A percentile compares a stretch with the other conserved stretches of the same genome.
phyloP scores from a whole-genome alignment of 2,329 filamentous ascomycete genomes.

The Pyricularia sp. region DNA sequence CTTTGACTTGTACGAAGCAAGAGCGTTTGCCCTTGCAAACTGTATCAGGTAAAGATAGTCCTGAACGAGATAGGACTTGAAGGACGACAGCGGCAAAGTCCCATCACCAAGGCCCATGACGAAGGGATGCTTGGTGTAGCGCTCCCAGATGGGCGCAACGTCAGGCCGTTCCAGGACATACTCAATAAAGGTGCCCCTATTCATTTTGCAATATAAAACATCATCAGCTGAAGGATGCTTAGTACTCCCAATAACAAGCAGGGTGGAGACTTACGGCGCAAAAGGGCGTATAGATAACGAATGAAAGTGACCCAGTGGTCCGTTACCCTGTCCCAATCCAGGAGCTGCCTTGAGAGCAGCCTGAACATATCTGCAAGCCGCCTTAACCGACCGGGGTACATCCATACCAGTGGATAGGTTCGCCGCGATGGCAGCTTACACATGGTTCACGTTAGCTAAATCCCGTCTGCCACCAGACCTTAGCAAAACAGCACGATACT shows the following conservation, averaged over 20 bases:
- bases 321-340: conserved; percentile 55
- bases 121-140: conserved; percentile 75
- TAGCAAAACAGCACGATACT: too few relatives aligned
- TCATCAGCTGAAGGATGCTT: background rate
- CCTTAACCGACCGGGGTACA: conserved; percentile 50
- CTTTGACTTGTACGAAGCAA: conserved; percentile 78
- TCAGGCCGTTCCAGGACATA: conserved; percentile 70
- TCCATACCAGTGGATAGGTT: conserved; percentile 53
- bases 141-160: conserved; percentile 64
- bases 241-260: background rate
- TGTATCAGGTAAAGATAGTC: conserved; percentile 90
- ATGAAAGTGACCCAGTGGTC: conserved; percentile 73
- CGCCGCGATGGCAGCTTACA: conserved; percentile 63
- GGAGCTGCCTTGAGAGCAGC: conserved; percentile 59
- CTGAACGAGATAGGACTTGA: conserved; percentile 84
- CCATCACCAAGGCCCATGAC: conserved; percentile 69
- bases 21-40: conserved; percentile 76
- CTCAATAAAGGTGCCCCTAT: conserved; percentile 68
- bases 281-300: conserved; percentile 61
- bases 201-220: background rate
- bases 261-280: conserved; percentile 37
- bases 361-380: conserved; percentile 63
- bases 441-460: background rate
- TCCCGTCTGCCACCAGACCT: too few relatives aligned
- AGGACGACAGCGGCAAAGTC: conserved; percentile 63